Evolutionary conservation across 345 rosid genomes (phyloP), one percentile per base, ranked within the genome.

Genomic region (Dipteronia dyeriana): DNA sequence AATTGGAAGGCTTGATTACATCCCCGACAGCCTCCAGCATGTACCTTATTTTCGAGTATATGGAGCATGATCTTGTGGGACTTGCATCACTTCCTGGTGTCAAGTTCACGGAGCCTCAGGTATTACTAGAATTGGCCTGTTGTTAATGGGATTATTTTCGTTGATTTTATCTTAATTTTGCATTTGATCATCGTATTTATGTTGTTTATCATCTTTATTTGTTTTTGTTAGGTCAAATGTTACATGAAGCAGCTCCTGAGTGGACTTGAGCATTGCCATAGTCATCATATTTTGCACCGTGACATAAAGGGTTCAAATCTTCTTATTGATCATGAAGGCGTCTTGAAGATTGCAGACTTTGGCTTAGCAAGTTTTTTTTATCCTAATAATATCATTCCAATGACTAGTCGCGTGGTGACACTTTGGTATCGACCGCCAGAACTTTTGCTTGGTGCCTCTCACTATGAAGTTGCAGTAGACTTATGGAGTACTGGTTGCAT

Each of bases 381-480:
- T 78, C 93, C 98, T 41, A 71, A 79, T 19, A 76, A 89, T 39
- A 86, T 76, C 4, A 82, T 76, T 69, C 92, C 88, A 2, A 77
- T 94, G 89, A 96, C 99, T 19, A 94, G 97, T 79, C 97, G 99
- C 34, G 99, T 96, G 62, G 98, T 96, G 84, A 96, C 98, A 29
- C 97, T 96, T 53, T 96, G 99, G 99, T 96, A 96, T 87, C 84
- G 99, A 80, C 98, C 98, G 2, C 99, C 99, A 0, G 98, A 96
- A 84, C 98, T 96, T 79, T 88, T 96, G 26, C 96, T 96, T 66
- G 99, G 99, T 79, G 91, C 98, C 76, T 82, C 90, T 77, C 87
- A 78, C 66, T 96, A 96, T 76, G 93, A 94, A 71, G 91, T 90
- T 64, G 94, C 95, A 38, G 92, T 96, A 73, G 99, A 96, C 87